phyloP scores from a whole-genome alignment of 2,329 filamentous ascomycete genomes.

The Fusarium cyanostomum region DNA sequence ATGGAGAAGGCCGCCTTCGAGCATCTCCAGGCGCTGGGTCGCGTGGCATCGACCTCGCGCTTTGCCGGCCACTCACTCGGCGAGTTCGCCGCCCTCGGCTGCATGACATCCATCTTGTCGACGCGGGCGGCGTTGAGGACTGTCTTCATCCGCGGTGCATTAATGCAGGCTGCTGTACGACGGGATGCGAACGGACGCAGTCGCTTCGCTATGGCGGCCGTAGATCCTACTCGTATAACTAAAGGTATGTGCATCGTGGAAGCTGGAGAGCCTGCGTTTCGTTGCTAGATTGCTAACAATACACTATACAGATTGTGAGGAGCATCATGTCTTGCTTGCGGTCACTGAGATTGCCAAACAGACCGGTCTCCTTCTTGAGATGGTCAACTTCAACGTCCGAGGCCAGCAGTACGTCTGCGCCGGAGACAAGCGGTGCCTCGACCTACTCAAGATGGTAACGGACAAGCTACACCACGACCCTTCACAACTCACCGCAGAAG shows the following conservation, averaged over 20 bases:
- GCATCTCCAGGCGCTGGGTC: slow-evolving; percentile 41
- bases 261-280: no score
- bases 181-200: not conserved
- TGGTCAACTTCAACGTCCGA: slow-evolving; percentile 48
- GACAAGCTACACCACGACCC: not conserved
- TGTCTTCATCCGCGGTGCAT: no score
- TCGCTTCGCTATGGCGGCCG: not conserved
- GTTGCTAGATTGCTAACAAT: no score
- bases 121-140: no score
- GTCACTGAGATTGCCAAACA: slow-evolving; percentile 37
- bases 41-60: slow-evolving; percentile 17
- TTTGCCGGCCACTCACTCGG: slow-evolving; percentile 47
- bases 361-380: slow-evolving; percentile 43
- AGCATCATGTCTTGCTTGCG: no score
- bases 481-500: no score
- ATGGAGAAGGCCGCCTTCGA: slow-evolving; percentile 29
- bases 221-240: no score
- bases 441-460: not conserved
- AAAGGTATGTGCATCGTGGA: no score
- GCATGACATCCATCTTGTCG: no score
- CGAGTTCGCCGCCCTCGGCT: no score
- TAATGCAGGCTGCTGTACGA: not conserved
- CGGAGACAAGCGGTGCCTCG: slow-evolving; percentile 43
- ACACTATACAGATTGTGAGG: no score
- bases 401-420: slow-evolving; percentile 50